Evolutionary conservation across 2,329 filamentous ascomycete species (phyloP), one percentile per base, ranked within the genome.

Genomic region (Sclerotinia glacialis): DNA sequence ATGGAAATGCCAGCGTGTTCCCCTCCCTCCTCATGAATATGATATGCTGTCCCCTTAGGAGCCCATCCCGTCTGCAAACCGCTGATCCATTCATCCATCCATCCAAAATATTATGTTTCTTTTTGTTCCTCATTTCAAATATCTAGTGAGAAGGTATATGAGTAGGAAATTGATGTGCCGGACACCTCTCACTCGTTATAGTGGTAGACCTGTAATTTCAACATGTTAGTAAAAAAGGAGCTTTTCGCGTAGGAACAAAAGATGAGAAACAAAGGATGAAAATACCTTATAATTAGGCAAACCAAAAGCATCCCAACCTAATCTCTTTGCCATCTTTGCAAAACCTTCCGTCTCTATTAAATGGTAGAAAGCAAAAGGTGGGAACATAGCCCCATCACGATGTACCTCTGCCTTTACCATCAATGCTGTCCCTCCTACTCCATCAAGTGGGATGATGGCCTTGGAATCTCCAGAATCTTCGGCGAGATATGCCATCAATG

Each of bases 331-430:
- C 95, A 99, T 99, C 80, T 94, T 97, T 23, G 95, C 93, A 75
- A 99, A 99, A 0, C 95, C 95, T 76, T 99, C 95, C 0, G 95
- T 98, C 82, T 99, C 95, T 69, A 99, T 96, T 68, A 99, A 83
- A 78, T 99, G 90, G 77, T 97, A 98, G 76, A 99, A 99, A 3
- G 94, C 80, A 77, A 99, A 99, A 0, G 95, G 86, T 23, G 95
- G 95, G 80, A 99, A 99, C 94, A 98, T 99, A 77, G 95, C 94
- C 26, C 95, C 95, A 75, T 99, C 95, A 34, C 95, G 87, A 77
- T 99, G 95, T 31, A 99, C 95, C 68, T 98, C 93, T 1, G 93
- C 95, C 81, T 97, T 97, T 68, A 99, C 95, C 74, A 99, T 81
- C 70, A 99, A 81, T 1, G 93, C 91, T 0, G 94, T 96, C 46